Conservation (phyloP, 139 green algal species). For the Raphidocelis subcapitata region DNA sequence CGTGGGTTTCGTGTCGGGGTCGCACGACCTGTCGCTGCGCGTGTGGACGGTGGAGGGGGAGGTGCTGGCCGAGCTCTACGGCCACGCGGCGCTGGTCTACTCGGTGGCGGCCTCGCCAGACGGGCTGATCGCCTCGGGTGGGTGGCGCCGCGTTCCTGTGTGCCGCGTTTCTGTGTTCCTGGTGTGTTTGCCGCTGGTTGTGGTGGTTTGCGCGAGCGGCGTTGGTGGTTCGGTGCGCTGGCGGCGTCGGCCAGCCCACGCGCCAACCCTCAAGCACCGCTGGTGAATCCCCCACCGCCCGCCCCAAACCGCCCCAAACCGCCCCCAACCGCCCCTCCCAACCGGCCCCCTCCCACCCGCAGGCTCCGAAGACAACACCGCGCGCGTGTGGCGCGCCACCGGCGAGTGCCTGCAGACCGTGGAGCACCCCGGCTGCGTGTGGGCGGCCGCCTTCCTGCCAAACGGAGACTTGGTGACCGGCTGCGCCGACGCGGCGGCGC, state of each 20-base stretch:
- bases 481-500: conserved; percentile 79
- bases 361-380: conserved; percentile 89
- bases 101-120: conserved; percentile 35
- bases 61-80: conserved; percentile 64
- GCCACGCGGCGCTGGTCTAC: conserved; percentile 92
- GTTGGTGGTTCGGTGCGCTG: no score
- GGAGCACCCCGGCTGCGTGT: conserved; percentile 89
- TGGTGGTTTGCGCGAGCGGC: neutral
- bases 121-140: conserved; percentile 27
- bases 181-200: neutral
- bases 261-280: no score
- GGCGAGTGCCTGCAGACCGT: conserved; percentile 73
- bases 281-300: neutral
- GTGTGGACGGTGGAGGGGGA: conserved; percentile 37
- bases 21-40: conserved; percentile 80
- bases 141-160: neutral
- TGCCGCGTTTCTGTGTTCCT: neutral
- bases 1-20: conserved; percentile 88
- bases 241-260: neutral
- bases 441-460: conserved; percentile 79
- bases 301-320: conserved; percentile 8
- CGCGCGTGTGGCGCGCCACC: conserved; percentile 67
- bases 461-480: conserved; percentile 67
- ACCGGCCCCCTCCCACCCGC: conserved; percentile 2
- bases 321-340: neutral